These are phyloP conservation scores for Elaeis oleifera DNA, from an alignment of 202 grass and related monocot genomes.

Conservation along the genomic window DNA sequence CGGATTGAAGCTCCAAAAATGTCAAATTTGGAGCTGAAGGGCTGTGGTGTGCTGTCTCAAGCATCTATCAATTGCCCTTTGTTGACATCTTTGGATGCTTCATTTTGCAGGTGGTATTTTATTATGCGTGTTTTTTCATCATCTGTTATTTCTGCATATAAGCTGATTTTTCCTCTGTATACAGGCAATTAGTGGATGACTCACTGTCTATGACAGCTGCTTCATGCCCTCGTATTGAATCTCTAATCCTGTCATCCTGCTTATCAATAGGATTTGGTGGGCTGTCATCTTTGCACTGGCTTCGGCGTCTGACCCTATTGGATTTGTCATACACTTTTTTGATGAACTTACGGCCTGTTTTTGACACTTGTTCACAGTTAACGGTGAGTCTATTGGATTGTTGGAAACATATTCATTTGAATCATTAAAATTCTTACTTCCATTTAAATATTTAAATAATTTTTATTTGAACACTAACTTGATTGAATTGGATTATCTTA, in stretches of 20 bases:
- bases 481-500: too few species aligned
- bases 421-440: too few species aligned
- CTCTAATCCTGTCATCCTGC: constrained; percentile 77
- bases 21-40: constrained; percentile 73
- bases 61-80: constrained; percentile 72
- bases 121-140: constrained; percentile 7
- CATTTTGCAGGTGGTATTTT: constrained; percentile 83
- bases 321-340: constrained; percentile 97
- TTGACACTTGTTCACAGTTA: constrained; percentile 70
- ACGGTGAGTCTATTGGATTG: constrained; percentile 31
- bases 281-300: constrained; percentile 70
- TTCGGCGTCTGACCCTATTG: constrained; percentile 61
- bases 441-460: too few species aligned
- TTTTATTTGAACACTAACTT: too few species aligned
- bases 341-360: constrained; percentile 80
- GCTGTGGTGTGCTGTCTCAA: constrained; percentile 78
- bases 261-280: constrained; percentile 51
- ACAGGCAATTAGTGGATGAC: constrained; percentile 70
- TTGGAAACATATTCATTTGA: too few species aligned
- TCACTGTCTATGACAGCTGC: constrained; percentile 50
- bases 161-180: constrained; percentile 29
- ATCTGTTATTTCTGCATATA: constrained; percentile 15
- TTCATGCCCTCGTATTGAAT: constrained; percentile 62
- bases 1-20: constrained; percentile 72
- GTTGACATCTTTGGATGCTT: constrained; percentile 82